Evolutionary conservation across 768 basidiomycete species (phyloP), one percentile per base, ranked within the genome.

Genomic region (Psilocybe tampanensis): DNA sequence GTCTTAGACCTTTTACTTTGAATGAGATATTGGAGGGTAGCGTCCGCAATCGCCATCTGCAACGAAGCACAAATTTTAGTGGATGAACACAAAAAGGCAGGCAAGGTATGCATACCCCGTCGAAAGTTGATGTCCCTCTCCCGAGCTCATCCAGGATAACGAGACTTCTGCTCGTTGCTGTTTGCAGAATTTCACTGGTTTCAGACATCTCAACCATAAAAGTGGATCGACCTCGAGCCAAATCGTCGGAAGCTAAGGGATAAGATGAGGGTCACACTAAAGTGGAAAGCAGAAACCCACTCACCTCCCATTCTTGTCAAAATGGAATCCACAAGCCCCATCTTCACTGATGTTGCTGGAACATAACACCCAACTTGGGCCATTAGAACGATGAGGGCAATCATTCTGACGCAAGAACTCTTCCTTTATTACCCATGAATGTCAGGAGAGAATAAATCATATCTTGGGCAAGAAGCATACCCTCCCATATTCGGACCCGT

Each of bases 181-280:
- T 77, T 33, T 86, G 81, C 13, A 98, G 72, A 55, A 98, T 95
- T 64, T 97, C 92, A 64, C 87, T 89, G 0, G 95, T 97, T 69
- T 98, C 95, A 5, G 89, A 80, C 80, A 98, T 88, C 72, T 99
- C 96, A 2, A 98, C 92, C 95, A 97, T 97, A 70, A 98, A 97
- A 0, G 92, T 98, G 0, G 94, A 96, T 8, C 92, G 85, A 0
- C 94, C 94, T 36, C 89, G 81, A 6, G 86, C 83, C 22, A 98
- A 72, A 61, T 97, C 94, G 68, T 98, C 96, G 9, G 86, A 89
- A 0, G 96, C 96, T 89, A 55, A 12, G 19, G 23, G 42, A 52
- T 42, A 8, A 8, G 32, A 44, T 41, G 43, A 56, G 39, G 45
- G 29, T 39, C n/a, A 50, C 48, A 7, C 29, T 52, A 24, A 47